Base-by-base conservation (phyloP, 805 yeast species). In the Wickerhamiella sergipiensis region DNA sequence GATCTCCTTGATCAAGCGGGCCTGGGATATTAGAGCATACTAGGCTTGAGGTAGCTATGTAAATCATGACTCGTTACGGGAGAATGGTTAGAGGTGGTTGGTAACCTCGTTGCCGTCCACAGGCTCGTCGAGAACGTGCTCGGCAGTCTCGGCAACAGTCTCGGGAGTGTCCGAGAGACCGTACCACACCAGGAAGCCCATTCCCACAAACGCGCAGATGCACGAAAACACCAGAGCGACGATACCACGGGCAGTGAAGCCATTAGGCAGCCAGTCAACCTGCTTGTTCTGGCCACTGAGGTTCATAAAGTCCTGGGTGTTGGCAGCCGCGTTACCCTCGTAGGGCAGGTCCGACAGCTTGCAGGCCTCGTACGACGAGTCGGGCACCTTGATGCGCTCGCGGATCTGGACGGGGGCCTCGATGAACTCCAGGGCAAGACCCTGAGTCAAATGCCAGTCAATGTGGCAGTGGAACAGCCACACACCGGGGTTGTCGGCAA, bases 401-500 rank as follows among this genome's bases (percentile, higher is more conserved):
- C 66, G 67, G 47, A 90, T 73, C 51, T 74, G 74, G 10, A 66
- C 58, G 26, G 98, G 98, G 51, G 87, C 95, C 71, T 90, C 98
- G 50, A 90, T 70, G 44, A 92, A 71, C 10, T 75, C 72, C 51
- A 88, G 60, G 12, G 95, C 95, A 61, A 90, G 76, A 63, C 98
- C 98, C 73, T 92, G 97, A 62, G 81, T 76, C 74, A 90, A 77
- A 72, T 92, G 98, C 98, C 98, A 90, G 67, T 92, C 97, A 62
- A 92, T 84, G 67, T 90, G 98, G 70, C 98, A 90, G 72, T 90
- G 98, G 94, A 92, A 92, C 67, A 81, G 78, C 98, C 97, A 90
- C 44, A 89, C 89, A 72, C 98, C 98, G 31, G 97, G 98, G 67
- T 92, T 92, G 65, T 84, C 81, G 50, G 97, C 95, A 63, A 77